A percentile compares a stretch with the other conserved stretches of the same genome.
phyloP scores from a whole-genome alignment of 2,329 filamentous ascomycete species.

The Fusarium xyrophilum region DNA sequence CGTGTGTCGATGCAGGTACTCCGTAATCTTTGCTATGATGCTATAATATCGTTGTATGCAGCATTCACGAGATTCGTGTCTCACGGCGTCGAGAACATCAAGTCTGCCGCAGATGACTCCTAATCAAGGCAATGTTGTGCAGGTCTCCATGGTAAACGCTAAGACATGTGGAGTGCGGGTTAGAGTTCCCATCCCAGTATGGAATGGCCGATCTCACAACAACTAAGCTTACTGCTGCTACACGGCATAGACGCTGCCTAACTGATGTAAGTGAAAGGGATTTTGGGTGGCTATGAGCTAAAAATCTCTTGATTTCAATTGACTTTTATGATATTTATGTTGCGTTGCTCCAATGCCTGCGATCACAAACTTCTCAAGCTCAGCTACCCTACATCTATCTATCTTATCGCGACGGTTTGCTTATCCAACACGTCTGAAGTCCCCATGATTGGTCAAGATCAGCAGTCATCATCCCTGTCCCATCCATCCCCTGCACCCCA shows the following conservation, averaged over 20 bases:
- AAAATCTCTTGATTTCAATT: no score
- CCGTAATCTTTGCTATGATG: constrained; percentile 14
- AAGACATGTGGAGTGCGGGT: no score
- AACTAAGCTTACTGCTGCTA: no score
- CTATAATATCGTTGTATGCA: neutral
- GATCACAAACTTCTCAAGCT: rapidly evolving
- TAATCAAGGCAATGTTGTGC: rapidly evolving
- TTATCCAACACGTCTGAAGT: neutral
- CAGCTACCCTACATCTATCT: constrained; percentile 1
- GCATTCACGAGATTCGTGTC: neutral
- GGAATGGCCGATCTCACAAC: no score
- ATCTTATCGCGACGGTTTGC: neutral
- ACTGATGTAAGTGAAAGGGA: no score
- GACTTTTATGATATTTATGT: no score
- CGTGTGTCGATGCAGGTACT: neutral
- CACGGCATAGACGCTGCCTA: no score
- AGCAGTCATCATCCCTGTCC: constrained; percentile 10
- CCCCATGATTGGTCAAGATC: constrained; percentile 5
- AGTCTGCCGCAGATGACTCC: rapidly evolving
- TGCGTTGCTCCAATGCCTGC: no score
- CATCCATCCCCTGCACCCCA: neutral
- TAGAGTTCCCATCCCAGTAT: no score
- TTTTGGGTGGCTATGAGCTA: no score
- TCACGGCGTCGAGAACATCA: neutral
- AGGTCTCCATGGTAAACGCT: no score